phyloP scores from a whole-genome alignment of 768 basidiomycete species.

The Lactarius hengduanensis region DNA sequence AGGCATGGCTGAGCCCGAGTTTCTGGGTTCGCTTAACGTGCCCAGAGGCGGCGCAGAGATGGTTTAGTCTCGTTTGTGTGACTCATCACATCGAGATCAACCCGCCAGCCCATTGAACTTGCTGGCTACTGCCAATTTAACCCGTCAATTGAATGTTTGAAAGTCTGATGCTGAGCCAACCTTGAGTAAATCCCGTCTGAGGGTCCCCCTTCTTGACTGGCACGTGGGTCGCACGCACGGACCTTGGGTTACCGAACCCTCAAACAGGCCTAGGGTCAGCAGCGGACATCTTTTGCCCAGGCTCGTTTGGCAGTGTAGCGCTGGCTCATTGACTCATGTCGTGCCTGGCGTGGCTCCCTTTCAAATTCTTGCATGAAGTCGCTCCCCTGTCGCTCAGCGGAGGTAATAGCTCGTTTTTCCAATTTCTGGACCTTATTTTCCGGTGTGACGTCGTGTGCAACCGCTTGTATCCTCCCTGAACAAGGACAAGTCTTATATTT shows the following conservation, averaged over 20 bases:
- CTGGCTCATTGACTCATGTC: neutral
- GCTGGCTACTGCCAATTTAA: too few relatives aligned
- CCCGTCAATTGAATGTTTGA: too few relatives aligned
- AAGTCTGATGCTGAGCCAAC: too few relatives aligned
- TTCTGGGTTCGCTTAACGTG: neutral
- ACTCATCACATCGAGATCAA: neutral
- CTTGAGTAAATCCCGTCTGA: too few relatives aligned
- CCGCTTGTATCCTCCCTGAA: neutral
- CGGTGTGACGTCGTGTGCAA: neutral
- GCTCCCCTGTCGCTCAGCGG: neutral
- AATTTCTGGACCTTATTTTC: neutral
- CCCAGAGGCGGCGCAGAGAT: neutral
- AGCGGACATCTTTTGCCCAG: too few relatives aligned
- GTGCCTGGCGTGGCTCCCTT: neutral
- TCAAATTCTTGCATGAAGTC: neutral
- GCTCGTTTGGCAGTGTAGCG: neutral
- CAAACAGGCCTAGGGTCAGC: too few relatives aligned
- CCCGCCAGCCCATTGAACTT: neutral
- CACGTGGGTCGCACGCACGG: too few relatives aligned
- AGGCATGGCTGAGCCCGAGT: neutral
- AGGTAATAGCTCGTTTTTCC: neutral
- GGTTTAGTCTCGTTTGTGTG: neutral
- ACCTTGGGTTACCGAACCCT: too few relatives aligned
- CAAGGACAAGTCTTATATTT: neutral
- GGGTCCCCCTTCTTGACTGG: too few relatives aligned